Conservation (phyloP, 495 filamentous ascomycete genomes). For the Hyaloscypha finlandica region DNA sequence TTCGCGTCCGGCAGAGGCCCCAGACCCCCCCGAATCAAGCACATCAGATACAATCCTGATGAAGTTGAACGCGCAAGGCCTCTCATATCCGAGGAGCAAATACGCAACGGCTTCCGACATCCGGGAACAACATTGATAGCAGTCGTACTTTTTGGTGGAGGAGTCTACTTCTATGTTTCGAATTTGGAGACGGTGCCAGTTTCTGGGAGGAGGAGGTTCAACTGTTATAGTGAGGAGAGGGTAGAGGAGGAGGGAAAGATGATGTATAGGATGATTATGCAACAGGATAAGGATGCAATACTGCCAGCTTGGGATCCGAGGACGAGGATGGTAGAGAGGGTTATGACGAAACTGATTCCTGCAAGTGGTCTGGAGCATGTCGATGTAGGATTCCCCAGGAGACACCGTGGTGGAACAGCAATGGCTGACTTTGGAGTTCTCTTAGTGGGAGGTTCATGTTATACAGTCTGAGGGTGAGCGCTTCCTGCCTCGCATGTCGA, state of each 20-base stretch:
- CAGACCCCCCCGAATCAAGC: constrained; percentile 4
- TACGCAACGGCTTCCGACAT: constrained; percentile 21
- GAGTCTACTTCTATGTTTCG: constrained; percentile 61
- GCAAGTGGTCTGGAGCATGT: constrained; percentile 60
- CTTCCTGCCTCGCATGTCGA: neutral
- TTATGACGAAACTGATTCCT: constrained; percentile 73
- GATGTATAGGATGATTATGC: constrained; percentile 53
- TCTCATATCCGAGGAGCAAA: neutral
- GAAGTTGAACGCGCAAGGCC: constrained; percentile 1
- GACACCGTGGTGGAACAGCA: neutral
- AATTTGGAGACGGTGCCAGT: constrained; percentile 82
- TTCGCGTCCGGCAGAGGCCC: neutral
- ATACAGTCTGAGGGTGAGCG: constrained; percentile 61
- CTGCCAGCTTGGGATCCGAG: constrained; percentile 44
- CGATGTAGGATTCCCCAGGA: constrained; percentile 23
- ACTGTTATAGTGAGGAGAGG: constrained; percentile 59
- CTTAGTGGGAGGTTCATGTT: constrained; percentile 78
- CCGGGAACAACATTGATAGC: constrained; percentile 37
- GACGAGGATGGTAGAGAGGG: constrained; percentile 57
- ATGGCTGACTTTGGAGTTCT: neutral
- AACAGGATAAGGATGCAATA: constrained; percentile 41
- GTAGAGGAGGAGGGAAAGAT: constrained; percentile 57
- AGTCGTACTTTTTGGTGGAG: constrained; percentile 35
- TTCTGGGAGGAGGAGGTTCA: constrained; percentile 80
- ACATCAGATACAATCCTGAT: constrained; percentile 10